Conservation (phyloP, 2,329 filamentous ascomycete genomes). For the Cladophialophora carrionii region DNA sequence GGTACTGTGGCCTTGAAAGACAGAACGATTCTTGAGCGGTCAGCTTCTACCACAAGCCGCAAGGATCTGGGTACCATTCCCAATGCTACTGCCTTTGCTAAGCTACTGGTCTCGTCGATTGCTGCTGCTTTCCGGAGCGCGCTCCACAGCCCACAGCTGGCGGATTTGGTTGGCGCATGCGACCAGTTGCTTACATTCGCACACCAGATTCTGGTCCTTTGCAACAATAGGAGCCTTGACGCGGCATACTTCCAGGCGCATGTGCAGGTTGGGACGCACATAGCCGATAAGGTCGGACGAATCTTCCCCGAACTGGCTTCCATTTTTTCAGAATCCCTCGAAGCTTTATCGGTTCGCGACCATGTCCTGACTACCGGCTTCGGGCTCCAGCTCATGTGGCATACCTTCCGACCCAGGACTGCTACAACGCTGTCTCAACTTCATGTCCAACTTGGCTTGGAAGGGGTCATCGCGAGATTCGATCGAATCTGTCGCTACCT, state of each 20-base stretch:
- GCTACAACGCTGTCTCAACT: conserved; percentile 41
- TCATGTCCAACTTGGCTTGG: conserved; percentile 47
- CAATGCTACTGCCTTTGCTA: conserved; percentile 19
- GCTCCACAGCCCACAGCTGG: not conserved
- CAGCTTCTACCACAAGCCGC: not conserved
- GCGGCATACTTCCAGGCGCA: conserved; percentile 60
- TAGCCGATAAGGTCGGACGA: conserved; percentile 43
- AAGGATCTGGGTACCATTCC: conserved; percentile 9
- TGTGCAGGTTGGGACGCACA: conserved; percentile 48
- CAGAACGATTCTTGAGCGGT: conserved; percentile 26
- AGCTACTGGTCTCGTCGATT: conserved; percentile 11
- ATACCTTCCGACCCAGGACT: conserved; percentile 33
- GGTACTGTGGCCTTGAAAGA: conserved; percentile 16
- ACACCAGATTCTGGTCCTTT: conserved; percentile 54
- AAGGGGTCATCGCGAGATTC: conserved; percentile 52
- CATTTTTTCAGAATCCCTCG: conserved; percentile 8
- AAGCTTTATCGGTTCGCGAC: conserved; percentile 46
- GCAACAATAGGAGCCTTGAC: conserved; percentile 51
- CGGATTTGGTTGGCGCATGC: conserved; percentile 15
- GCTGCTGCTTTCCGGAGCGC: not conserved
- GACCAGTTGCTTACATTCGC: conserved; percentile 49
- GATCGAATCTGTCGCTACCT: conserved; percentile 44
- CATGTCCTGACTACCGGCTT: conserved; percentile 61
- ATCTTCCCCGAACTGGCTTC: conserved; percentile 9
- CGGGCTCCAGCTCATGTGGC: conserved; percentile 37